phyloP scores from a whole-genome alignment of 1,139 yeast species.

The Debaryomyces sp. region DNA sequence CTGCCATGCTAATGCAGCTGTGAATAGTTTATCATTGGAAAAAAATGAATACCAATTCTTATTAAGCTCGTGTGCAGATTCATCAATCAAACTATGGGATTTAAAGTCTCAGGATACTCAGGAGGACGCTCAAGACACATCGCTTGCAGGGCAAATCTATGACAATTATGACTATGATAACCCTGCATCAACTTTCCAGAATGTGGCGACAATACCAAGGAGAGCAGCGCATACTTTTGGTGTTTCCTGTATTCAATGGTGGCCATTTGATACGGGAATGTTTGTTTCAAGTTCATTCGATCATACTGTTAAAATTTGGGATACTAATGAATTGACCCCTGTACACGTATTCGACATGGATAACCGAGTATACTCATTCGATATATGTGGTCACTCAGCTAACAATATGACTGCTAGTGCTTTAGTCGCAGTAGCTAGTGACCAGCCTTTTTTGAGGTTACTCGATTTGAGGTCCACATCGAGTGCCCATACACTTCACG shows the following conservation, averaged over 20 bases:
- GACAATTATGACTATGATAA: slow-evolving; percentile 31
- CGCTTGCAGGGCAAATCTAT: slow-evolving; percentile 7
- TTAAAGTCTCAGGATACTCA: slow-evolving; percentile 23
- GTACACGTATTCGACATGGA: slow-evolving; percentile 66
- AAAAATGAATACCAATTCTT: slow-evolving; percentile 48
- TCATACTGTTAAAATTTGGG: slow-evolving; percentile 79
- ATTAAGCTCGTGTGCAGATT: slow-evolving; percentile 79
- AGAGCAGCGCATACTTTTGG: slow-evolving; percentile 70
- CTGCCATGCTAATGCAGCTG: slow-evolving; percentile 50
- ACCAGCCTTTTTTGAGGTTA: slow-evolving; percentile 68
- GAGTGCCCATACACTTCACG: slow-evolving; percentile 67
- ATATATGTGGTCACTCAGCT: slow-evolving; percentile 34
- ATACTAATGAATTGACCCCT: slow-evolving; percentile 61
- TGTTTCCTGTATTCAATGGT: slow-evolving; percentile 77
- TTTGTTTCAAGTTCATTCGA: slow-evolving; percentile 85
- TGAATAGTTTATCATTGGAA: slow-evolving; percentile 72
- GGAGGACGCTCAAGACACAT: slow-evolving; percentile 10
- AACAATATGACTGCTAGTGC: slow-evolving; percentile 43
- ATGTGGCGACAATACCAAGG: slow-evolving; percentile 52
- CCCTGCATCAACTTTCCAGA: slow-evolving; percentile 24
- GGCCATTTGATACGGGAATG: slow-evolving; percentile 88
- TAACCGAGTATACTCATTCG: slow-evolving; percentile 56
- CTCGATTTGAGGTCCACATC: slow-evolving; percentile 74
- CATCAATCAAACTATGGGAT: slow-evolving; percentile 69
- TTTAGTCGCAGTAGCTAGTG: slow-evolving; percentile 69